Evolutionary conservation across 1,284 basidiomycete species (phyloP).

Genomic region (Sporisorium reilianum): DNA sequence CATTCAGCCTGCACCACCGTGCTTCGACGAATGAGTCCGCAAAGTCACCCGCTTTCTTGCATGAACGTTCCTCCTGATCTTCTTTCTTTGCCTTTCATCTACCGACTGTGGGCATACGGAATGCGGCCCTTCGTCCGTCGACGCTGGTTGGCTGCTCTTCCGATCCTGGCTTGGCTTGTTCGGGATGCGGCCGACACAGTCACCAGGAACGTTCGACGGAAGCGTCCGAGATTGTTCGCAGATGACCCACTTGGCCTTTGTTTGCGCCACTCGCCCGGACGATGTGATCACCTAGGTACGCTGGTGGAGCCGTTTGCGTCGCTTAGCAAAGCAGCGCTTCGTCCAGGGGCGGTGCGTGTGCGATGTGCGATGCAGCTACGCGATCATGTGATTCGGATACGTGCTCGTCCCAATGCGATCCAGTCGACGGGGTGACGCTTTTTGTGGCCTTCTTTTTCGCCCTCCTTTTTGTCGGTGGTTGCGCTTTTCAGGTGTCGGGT

Average conservation of each 20-base stretch:
- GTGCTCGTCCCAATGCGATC: not conserved
- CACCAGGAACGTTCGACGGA: slow-evolving; percentile 21
- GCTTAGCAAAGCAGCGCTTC: not conserved
- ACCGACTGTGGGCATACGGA: not conserved
- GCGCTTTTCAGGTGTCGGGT: no score
- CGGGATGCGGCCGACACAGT: no score
- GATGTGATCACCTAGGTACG: not conserved
- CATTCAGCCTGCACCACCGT: not conserved
- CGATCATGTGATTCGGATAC: slow-evolving; percentile 29
- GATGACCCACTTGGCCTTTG: slow-evolving; percentile 12
- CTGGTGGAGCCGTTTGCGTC: not conserved
- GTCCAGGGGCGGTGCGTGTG: not conserved
- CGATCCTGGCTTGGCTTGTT: not conserved
- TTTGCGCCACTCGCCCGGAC: slow-evolving; percentile 14
- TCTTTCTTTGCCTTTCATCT: not conserved
- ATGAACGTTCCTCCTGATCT: slow-evolving; percentile 1
- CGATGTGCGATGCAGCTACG: slow-evolving; percentile 1
- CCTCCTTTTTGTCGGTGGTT: not conserved
- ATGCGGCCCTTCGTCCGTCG: not conserved
- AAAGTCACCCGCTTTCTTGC: not conserved
- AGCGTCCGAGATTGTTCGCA: slow-evolving; percentile 30
- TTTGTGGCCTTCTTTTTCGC: not conserved
- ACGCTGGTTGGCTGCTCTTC: not conserved
- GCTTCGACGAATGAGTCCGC: not conserved
- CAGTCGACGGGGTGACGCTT: not conserved